Base-by-base conservation (phyloP, 345 rosid genomes). In the Eucalyptus victrix region DNA sequence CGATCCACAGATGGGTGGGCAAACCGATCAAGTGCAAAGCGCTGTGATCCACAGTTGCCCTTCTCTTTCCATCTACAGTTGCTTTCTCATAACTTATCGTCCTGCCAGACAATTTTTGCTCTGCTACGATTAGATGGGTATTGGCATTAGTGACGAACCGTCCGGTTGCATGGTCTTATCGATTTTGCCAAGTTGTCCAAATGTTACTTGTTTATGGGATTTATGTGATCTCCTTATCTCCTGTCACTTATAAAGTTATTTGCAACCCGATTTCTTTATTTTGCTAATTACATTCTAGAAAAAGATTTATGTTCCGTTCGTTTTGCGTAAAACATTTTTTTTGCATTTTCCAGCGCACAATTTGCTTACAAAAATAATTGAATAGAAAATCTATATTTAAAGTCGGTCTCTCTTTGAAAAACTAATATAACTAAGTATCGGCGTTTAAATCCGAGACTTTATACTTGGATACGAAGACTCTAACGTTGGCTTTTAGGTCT, bases 281-380 rank as follows among this genome's bases (percentile, higher is more conserved):
- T 72, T 9, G 8, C 3, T 2, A 8, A 19, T 37, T 7, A 18
- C 26, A 3, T 37, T 40, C 4, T 19, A 6, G 2, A 4, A 54
- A 54, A 54, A 9, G 60, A 54, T 54, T 23, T 54, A 21, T 3
- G 28, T 23, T 54, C 28, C 28, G 5, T 54, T 54, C 12, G 2
- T 54, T 8, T 9, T 8, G 26, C 2, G 2, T 0, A 9, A 23
- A 54, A 23, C 5, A 19, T 54, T 54, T 54, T 54, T 54, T 54
- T 1, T 23, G 9, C 60, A 9, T 54, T 54, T 54, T 54, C 26
- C 0, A 54, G 12, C 5, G 0, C 4, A 21, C 3, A 4, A 1
- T 19, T 54, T 0, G 11, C 11, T 54, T 54, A 8, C 26, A 19
- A 54, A 54, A 54, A 21, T 54, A 23, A 21, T 4, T 19, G 2